Base-by-base conservation (phyloP, 1,284 basidiomycete species). In the Rhodotorula sp. region DNA sequence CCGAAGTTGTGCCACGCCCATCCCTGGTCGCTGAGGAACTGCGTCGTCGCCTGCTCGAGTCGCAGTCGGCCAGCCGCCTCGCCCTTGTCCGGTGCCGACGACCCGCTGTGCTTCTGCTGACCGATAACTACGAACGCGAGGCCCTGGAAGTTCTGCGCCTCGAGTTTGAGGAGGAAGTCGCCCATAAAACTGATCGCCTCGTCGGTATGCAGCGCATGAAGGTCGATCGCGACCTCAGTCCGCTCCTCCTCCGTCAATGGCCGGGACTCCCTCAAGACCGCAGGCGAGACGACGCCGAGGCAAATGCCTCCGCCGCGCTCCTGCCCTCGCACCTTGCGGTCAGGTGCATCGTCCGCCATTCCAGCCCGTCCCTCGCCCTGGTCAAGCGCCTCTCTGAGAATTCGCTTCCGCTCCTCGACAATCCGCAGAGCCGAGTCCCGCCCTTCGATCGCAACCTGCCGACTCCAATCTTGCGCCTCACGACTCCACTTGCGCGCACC, bases 101-200 rank as follows among this genome's bases (percentile, higher is more conserved):
- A 90, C 4, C 91, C 94, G 2, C 91, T 93, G 79, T 98, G 95
- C 81, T 93, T 94, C 80, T 94, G 93, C 80, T 96, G 92, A 17
- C 96, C 95, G 7, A 98, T 91, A 46, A 98, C 86, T 32, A 93
- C 81, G 79, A 90, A 99, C 1, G 79, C 79, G 54, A 81, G 27
- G 86, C 94, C 91, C 73, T 77, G 73, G 56, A 75, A 76, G 29
- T 70, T 59, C 52, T 78, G 77, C 22, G 62, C 63, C 49, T 77
- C 75, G 53, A 78, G 66, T 22, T 90, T 86, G 67, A 91, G 85
- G 75, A 99, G 83, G 79, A 96, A 98, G 77, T 91, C 88, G 78
- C 96, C 93, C 70, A 94, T 80, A 39, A 97, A 88, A 74, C 96
- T 91, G 2, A 90, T 89, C 13, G 92, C 95, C 79, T 99, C 96